A percentile compares a stretch with the other conserved stretches of the same genome.
Evolutionary conservation across 257 asterid genomes (phyloP).

Genomic region (Capsicum baccatum): DNA sequence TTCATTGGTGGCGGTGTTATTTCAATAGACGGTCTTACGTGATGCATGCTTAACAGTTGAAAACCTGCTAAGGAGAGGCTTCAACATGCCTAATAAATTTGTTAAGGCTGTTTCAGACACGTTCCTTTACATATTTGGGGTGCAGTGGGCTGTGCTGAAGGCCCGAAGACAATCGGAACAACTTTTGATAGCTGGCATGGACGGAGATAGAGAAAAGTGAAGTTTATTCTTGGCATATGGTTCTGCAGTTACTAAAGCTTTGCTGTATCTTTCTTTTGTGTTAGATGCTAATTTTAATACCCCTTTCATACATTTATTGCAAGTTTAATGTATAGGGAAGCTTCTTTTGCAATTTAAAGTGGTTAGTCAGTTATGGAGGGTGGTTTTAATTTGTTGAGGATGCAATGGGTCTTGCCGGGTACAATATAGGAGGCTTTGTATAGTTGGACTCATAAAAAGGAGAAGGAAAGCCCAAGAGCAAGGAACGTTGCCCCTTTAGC

Average conservation of each 20-base stretch:
- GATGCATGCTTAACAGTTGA: background rate
- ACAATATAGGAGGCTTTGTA: too few species aligned
- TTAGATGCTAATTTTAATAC: background rate
- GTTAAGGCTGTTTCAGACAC: background rate
- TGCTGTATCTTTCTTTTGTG: background rate
- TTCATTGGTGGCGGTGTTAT: background rate
- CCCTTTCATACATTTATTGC: background rate
- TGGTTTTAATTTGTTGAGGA: too few species aligned
- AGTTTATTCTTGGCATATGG: background rate
- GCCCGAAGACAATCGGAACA: background rate
- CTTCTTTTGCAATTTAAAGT: too few species aligned
- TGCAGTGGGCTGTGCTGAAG: background rate
- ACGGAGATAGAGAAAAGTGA: background rate
- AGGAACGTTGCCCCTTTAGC: too few species aligned
- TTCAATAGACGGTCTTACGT: background rate
- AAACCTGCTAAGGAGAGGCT: background rate
- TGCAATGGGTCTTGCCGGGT: too few species aligned
- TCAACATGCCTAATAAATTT: background rate
- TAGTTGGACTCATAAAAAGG: too few species aligned
- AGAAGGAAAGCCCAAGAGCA: too few species aligned
- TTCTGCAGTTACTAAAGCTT: background rate
- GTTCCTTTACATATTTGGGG: background rate
- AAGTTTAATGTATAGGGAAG: background rate
- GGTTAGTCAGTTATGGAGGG: too few species aligned
- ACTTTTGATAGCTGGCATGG: conserved; percentile 2